These are phyloP conservation scores for Capillidium heterosporum DNA, from an alignment of 371 early-diverging fungal species.

Conservation along the genomic window DNA sequence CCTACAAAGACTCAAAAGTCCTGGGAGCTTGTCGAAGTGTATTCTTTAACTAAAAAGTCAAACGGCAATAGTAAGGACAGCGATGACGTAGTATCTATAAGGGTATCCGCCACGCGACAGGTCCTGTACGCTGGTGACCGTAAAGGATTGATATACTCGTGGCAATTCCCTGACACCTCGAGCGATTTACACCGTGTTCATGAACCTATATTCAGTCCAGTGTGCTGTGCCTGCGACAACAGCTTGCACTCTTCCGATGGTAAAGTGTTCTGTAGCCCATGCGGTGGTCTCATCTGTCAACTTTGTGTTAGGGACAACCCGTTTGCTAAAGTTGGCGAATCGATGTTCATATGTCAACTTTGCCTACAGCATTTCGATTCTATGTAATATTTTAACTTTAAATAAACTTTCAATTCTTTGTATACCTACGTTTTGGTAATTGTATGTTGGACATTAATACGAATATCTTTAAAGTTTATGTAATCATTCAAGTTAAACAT, in stretches of 20 bases:
- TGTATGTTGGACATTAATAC: too few species aligned
- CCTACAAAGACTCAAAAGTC: not conserved
- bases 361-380: not conserved
- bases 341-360: not conserved
- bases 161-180: slow-evolving; percentile 46
- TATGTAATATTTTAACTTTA: too few species aligned
- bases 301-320: not conserved
- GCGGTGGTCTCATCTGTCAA: not conserved
- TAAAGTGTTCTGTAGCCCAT: not conserved
- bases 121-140: slow-evolving; percentile 41
- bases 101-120: slow-evolving; percentile 16
- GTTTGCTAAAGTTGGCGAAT: not conserved
- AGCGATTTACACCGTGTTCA: slow-evolving; percentile 32
- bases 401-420: too few species aligned
- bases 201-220: too few species aligned
- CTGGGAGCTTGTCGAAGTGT: not conserved
- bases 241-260: not conserved
- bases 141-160: slow-evolving; percentile 33
- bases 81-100: not conserved
- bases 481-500: too few species aligned
- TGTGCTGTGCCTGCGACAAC: not conserved
- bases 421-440: too few species aligned
- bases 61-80: not conserved
- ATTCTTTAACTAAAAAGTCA: not conserved
- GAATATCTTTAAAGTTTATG: too few species aligned